These are phyloP conservation scores for Kwoniella europaea DNA, from an alignment of 768 basidiomycete species.

Conservation along the genomic window DNA sequence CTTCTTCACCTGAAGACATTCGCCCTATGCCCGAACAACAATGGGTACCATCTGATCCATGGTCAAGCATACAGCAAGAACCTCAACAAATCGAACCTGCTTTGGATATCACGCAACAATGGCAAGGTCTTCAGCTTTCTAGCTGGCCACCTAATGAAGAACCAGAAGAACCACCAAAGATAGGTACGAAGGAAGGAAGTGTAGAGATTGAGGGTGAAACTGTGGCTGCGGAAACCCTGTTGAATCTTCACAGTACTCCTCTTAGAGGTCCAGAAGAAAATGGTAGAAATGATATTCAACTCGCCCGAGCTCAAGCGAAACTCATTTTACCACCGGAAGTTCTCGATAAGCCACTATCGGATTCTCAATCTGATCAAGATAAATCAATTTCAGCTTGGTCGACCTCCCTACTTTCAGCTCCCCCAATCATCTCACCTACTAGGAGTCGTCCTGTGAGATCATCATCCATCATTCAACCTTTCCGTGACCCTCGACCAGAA, in stretches of 20 bases:
- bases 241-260: slow-evolving; percentile 28
- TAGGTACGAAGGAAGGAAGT: slow-evolving; percentile 10
- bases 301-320: slow-evolving; percentile 6
- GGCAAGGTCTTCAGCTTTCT: slow-evolving; percentile 11
- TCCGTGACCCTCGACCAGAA: slow-evolving; percentile 27
- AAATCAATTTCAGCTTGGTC: not conserved
- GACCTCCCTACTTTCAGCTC: slow-evolving; percentile 11
- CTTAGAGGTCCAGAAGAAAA: slow-evolving; percentile 18
- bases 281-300: slow-evolving; percentile 16
- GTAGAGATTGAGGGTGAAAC: slow-evolving; percentile 19
- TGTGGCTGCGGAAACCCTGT: slow-evolving; percentile 25
- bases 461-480: slow-evolving; percentile 27
- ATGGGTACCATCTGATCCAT: slow-evolving; percentile 18
- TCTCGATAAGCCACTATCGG: not conserved
- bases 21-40: slow-evolving; percentile 15
- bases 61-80: not conserved
- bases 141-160: slow-evolving; percentile 2
- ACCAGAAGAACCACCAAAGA: not conserved
- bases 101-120: slow-evolving; percentile 17
- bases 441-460: slow-evolving; percentile 20
- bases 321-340: not conserved
- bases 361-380: not conserved
- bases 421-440: slow-evolving; percentile 10
- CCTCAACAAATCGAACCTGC: slow-evolving; percentile 17
- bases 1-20: slow-evolving; percentile 12